These are phyloP conservation scores for Catunica adiposa DNA, from an alignment of 2,329 filamentous ascomycete genomes.

Conservation along the genomic window DNA sequence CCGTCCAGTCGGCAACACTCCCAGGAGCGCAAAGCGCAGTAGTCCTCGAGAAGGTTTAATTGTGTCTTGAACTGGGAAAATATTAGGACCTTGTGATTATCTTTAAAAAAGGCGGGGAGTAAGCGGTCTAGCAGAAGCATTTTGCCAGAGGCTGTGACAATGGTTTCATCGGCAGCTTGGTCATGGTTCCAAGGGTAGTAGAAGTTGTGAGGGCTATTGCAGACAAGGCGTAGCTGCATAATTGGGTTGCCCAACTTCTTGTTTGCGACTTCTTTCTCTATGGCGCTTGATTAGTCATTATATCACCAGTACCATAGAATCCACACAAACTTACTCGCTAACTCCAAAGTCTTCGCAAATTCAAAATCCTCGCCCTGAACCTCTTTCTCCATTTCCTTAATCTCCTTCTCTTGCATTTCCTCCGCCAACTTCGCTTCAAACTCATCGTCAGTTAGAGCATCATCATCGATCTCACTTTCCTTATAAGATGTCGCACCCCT, in stretches of 20 bases:
- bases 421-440: slow-evolving; percentile 66
- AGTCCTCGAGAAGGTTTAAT: slow-evolving; percentile 78
- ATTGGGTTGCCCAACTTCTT: slow-evolving; percentile 91
- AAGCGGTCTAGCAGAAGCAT: slow-evolving; percentile 88
- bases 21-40: slow-evolving; percentile 70
- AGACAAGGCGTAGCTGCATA: slow-evolving; percentile 80
- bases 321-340: slow-evolving; percentile 47
- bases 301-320: background rate
- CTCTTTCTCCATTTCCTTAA: slow-evolving; percentile 40
- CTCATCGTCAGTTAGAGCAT: slow-evolving; percentile 58
- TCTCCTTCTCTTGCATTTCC: slow-evolving; percentile 32
- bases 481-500: background rate
- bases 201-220: slow-evolving; percentile 91
- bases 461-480: slow-evolving; percentile 38
- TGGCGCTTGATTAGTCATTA: background rate
- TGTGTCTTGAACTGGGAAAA: slow-evolving; percentile 96
- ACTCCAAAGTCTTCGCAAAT: slow-evolving; percentile 49
- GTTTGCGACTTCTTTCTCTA: slow-evolving; percentile 59
- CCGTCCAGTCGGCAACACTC: slow-evolving; percentile 82
- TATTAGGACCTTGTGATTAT: slow-evolving; percentile 78
- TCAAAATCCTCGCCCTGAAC: slow-evolving; percentile 9
- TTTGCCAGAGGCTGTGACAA: slow-evolving; percentile 81
- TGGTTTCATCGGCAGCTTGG: slow-evolving; percentile 53
- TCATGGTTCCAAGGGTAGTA: slow-evolving; percentile 71
- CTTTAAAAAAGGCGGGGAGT: slow-evolving; percentile 54